Evolutionary conservation across 2,329 filamentous ascomycete species (phyloP), one percentile per base, ranked within the genome.

Genomic region (Botrytis paeoniae): DNA sequence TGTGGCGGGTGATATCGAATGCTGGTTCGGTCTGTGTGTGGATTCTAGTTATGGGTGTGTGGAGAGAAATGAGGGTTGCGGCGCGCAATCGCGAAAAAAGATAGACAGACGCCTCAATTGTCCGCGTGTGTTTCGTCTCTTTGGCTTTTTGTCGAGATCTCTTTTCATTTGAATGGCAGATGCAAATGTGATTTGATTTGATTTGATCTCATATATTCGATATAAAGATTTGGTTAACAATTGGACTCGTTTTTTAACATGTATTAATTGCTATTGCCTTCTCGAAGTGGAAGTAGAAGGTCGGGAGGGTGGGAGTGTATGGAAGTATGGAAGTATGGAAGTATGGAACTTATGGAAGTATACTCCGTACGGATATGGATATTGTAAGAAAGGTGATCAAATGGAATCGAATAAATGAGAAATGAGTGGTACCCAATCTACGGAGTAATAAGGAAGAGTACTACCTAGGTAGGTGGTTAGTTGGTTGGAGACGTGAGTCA

Each of bases 1-100:
- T 59, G 65, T 69, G 65, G 65, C 65, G 65, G 48, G 65, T 69
- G 48, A 57, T 66, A 51, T 51, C 64, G 64, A 51, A 63, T 32
- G 61, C 39, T 63, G 25, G 32, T 35, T 37, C 10, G 59, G 61
- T 32, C 39, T 64, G 61, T 54, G 37, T n/a, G 37, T 41, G 61
- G n/a, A 14, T 54, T 54, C 48, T 54, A 25, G 25, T 16, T 48
- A 25, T 25, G 48, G 25, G 48, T 51, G 39, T 64, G 61, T 32
- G 61, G 39, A 43, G 14, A 29, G 60, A 51, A 41, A 37, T 39
- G 14, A 54, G 45, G 32, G 45, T 54, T 54, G 32, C 45, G 45
- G 64, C 64, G 64, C 25, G 45, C 25, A 29, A 20, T 66, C 43
- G 64, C 64, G 64, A 66, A 45, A 39, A 54, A 54, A 35, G 14